Evolutionary conservation across 2,329 filamentous ascomycete genomes (phyloP), one percentile per base, ranked within the genome.

Genomic region (Thielaviopsis populi): DNA sequence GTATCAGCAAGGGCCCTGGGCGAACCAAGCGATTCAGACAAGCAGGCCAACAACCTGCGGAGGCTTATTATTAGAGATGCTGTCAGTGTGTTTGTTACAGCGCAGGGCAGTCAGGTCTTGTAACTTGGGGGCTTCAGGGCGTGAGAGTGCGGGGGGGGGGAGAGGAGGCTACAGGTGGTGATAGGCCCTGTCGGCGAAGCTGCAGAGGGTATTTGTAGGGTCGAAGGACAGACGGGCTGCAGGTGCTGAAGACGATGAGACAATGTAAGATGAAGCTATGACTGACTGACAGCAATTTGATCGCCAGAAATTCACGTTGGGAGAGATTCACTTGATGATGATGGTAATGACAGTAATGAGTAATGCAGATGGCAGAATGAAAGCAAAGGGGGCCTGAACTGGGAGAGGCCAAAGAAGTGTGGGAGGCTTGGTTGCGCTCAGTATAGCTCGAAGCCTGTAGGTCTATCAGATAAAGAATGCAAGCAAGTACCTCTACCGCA

Each of bases 1-100:
- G 59, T 63, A 63, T 10, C 37, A 58, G 50, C 42, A 53, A 62
- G 64, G 60, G 54, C 53, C 42, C 60, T 62, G 43, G 62, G 53
- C 60, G 43, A 54, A 50, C n/a, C 50, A 60, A 24, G 22, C 30
- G 37, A 37, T 37, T 4, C 33, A 37, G 10, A 8, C 33, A 37
- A 37, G 33, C 46, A 50, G 19, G 46, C 46, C 46, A 50, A 17
- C 46, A 22, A 27, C 10, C 46, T 50, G 24, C 46, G 46, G 46
- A 27, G 22, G 24, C 11, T 15, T 33, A 27, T 37, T 56, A 10
- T 37, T 56, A 10, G 6, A 33, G 53, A 11, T 37, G n/a, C 53
- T 56, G 53, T 56, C 53, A 56, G 53, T 33, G 53, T 33, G 53
- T 30, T 37, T 56, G 46, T 50, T 24, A 15, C 24, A 24, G 46